phyloP scores from a whole-genome alignment of 257 asterid genomes.

The Perilla frutescens region DNA sequence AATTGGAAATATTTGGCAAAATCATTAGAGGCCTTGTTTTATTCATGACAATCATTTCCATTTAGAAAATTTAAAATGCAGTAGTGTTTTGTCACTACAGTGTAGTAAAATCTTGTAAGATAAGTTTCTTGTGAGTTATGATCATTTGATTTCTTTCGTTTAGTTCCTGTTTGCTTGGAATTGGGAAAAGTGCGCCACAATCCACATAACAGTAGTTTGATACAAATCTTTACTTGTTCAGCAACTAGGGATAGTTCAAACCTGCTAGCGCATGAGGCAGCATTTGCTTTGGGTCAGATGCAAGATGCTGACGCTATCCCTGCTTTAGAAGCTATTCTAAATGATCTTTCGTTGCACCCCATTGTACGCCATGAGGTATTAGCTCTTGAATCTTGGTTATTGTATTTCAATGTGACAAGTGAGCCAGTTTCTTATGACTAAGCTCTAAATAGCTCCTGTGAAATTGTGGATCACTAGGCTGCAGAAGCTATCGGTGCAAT shows the following conservation, averaged over 20 bases:
- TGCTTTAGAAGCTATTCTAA: conserved; percentile 74
- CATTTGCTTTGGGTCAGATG: conserved; percentile 99
- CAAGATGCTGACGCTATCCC: conserved; percentile 89
- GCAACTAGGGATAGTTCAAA: conserved; percentile 91
- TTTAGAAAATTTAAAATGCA: not conserved
- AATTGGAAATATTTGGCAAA: not conserved
- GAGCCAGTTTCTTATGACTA: not conserved
- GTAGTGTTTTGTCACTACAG: not conserved
- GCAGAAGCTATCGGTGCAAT: conserved; percentile 62
- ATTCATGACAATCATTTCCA: too few relatives aligned
- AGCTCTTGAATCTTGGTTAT: conserved; percentile 19
- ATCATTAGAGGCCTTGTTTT: not conserved
- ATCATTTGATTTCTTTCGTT: not conserved
- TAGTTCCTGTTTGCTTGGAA: not conserved
- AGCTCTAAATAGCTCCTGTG: conserved; percentile 25
- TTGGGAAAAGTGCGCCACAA: not conserved
- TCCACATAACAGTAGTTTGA: conserved; percentile 13
- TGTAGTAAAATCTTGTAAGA: not conserved
- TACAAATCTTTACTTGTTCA: conserved; percentile 28
- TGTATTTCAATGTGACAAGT: not conserved
- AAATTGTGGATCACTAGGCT: conserved; percentile 52
- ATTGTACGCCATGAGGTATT: conserved; percentile 70
- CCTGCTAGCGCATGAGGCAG: conserved; percentile 98
- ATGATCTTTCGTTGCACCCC: conserved; percentile 89
- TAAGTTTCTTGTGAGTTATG: not conserved